These are phyloP conservation scores for Fusarium falciforme DNA, from an alignment of 2,329 filamentous ascomycete species.

Conservation along the genomic window DNA sequence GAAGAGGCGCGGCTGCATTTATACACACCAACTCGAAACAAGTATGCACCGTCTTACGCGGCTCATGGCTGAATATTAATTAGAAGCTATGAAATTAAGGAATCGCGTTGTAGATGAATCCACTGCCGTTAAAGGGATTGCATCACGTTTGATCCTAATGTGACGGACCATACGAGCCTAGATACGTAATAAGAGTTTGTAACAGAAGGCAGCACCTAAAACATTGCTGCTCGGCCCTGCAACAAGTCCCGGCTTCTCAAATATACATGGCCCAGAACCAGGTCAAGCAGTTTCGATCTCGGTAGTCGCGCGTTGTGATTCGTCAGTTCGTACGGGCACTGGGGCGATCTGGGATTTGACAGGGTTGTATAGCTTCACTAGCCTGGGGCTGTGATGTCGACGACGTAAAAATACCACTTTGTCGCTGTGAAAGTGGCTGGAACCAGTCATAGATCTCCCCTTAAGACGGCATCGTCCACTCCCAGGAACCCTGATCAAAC, in stretches of 20 bases:
- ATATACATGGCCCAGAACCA: neutral
- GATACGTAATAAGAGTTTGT: neutral
- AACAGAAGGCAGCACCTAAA: neutral
- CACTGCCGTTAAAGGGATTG: neutral
- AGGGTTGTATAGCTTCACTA: neutral
- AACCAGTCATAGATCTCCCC: neutral
- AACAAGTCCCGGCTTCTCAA: neutral
- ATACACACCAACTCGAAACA: neutral
- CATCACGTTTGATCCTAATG: neutral
- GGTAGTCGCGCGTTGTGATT: neutral
- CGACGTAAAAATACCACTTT: too few species aligned
- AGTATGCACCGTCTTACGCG: neutral
- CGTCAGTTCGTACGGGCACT: neutral
- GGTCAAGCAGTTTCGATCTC: neutral
- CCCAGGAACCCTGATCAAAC: slow-evolving; percentile 1
- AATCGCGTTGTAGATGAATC: neutral
- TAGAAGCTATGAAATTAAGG: neutral
- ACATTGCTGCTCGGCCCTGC: neutral
- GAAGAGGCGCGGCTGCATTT: neutral
- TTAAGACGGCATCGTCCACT: slow-evolving; percentile 5
- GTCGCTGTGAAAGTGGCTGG: neutral
- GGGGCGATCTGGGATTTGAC: neutral
- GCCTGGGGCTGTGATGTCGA: neutral
- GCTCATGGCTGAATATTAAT: neutral
- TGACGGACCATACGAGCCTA: neutral